These are phyloP conservation scores for Globisporangium splendens DNA, from an alignment of 352 stramenopile genomes.

Conservation along the genomic window DNA sequence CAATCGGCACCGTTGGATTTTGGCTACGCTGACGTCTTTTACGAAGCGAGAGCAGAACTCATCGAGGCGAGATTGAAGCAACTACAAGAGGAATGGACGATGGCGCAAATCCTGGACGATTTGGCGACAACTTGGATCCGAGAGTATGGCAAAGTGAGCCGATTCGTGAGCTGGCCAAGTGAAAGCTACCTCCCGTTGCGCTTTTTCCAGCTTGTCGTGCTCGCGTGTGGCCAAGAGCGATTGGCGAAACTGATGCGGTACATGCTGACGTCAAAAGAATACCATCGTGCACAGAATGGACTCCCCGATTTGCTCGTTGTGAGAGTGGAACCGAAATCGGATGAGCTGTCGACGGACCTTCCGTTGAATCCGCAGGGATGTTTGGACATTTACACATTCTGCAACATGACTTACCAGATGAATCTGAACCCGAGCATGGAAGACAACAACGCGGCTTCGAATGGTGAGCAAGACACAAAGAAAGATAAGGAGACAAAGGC, in stretches of 20 bases:
- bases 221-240: slow-evolving; percentile 37
- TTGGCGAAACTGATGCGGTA: slow-evolving; percentile 50
- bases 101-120: slow-evolving; percentile 36
- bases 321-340: slow-evolving; percentile 15
- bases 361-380: slow-evolving; percentile 33
- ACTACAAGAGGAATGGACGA: slow-evolving; percentile 35
- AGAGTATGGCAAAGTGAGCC: slow-evolving; percentile 50
- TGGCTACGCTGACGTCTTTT: slow-evolving; percentile 56
- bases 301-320: slow-evolving; percentile 67
- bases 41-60: slow-evolving; percentile 27
- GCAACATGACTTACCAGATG: slow-evolving; percentile 45
- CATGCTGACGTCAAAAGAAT: slow-evolving; percentile 68
- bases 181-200: slow-evolving; percentile 25
- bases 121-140: slow-evolving; percentile 33
- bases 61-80: slow-evolving; percentile 46
- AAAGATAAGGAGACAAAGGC: slow-evolving; percentile 13
- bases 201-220: slow-evolving; percentile 49
- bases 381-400: slow-evolving; percentile 46
- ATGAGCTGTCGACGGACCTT: slow-evolving; percentile 1
- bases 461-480: slow-evolving; percentile 1
- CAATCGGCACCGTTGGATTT: slow-evolving; percentile 73
- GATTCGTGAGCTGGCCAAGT: slow-evolving; percentile 61
- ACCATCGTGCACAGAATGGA: slow-evolving; percentile 67
- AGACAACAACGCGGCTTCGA: background rate
- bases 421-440: slow-evolving; percentile 28